Conservation (phyloP, 768 basidiomycete species). For the Phanerochaete sordida region DNA sequence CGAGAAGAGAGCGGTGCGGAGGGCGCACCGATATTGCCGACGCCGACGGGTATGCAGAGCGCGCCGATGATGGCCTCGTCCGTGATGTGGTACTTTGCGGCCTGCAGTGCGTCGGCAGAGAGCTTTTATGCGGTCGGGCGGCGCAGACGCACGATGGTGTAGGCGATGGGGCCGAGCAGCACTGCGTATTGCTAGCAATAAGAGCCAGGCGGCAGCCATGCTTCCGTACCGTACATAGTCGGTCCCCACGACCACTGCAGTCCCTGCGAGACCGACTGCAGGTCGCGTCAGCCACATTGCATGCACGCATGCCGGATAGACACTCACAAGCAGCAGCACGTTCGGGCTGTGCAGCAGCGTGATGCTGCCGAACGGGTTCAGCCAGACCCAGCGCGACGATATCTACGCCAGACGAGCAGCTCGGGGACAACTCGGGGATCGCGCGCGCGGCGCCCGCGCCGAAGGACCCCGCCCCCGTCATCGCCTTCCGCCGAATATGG, state of each 20-base stretch:
- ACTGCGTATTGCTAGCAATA: conserved; percentile 18
- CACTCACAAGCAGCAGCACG: conserved; percentile 47
- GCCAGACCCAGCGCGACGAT: conserved; percentile 42
- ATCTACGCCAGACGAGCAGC: conserved; percentile 56
- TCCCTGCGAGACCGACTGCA: conserved; percentile 39
- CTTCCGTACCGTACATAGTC: conserved; percentile 31
- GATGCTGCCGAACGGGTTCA: conserved; percentile 59
- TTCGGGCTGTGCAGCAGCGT: conserved; percentile 57
- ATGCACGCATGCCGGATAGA: not conserved
- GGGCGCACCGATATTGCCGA: conserved; percentile 54
- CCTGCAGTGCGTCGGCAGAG: too few species aligned
- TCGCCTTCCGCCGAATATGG: conserved; percentile 43
- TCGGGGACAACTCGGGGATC: conserved; percentile 26
- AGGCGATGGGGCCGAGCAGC: conserved; percentile 58
- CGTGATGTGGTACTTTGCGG: conserved; percentile 49
- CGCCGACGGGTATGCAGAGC: conserved; percentile 56
- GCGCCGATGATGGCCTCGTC: conserved; percentile 60
- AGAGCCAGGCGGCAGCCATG: not conserved
- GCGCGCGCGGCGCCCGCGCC: conserved; percentile 49
- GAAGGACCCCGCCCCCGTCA: conserved; percentile 54
- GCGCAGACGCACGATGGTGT: conserved; percentile 52
- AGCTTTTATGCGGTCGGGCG: too few species aligned
- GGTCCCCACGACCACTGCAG: conserved; percentile 20
- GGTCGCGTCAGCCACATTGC: conserved; percentile 9
- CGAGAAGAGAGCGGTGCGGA: not conserved